A percentile compares a stretch with the other conserved stretches of the same genome.
These are phyloP conservation scores for Scheffersomyces ergatensis DNA, from an alignment of 805 yeast species.

Conservation along the genomic window DNA sequence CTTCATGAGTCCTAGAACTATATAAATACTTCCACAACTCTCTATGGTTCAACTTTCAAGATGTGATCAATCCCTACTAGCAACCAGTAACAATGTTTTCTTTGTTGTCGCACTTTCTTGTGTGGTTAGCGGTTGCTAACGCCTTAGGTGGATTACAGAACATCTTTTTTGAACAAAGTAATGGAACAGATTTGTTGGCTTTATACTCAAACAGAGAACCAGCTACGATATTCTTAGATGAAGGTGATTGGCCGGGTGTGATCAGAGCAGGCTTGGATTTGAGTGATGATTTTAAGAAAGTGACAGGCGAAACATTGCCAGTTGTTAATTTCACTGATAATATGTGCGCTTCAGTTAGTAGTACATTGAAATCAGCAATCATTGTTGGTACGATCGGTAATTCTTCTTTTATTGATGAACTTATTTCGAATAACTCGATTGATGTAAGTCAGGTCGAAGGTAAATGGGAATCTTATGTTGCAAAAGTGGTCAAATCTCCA, in stretches of 20 bases:
- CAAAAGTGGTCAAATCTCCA: conserved; percentile 3
- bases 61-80: no score
- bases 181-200: not conserved
- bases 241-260: conserved; percentile 15
- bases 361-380: conserved; percentile 6
- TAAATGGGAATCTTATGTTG: conserved; percentile 14
- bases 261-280: conserved; percentile 11
- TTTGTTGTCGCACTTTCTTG: not conserved
- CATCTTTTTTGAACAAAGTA: conserved; percentile 1
- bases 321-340: conserved; percentile 4
- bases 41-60: no score
- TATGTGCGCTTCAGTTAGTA: conserved; percentile 1
- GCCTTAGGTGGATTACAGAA: conserved; percentile 5
- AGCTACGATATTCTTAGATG: conserved; percentile 6
- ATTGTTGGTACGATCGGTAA: conserved; percentile 14
- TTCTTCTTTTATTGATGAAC: conserved; percentile 6
- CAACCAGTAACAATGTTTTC: not conserved
- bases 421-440: conserved; percentile 4
- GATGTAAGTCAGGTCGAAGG: conserved; percentile 11
- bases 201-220: not conserved
- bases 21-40: no score
- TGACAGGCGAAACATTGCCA: conserved; percentile 8
- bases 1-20: no score
- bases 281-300: conserved; percentile 9
- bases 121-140: no score